These are phyloP conservation scores for Cryptococcus floricola DNA, from an alignment of 1,284 basidiomycete species.

Conservation along the genomic window DNA sequence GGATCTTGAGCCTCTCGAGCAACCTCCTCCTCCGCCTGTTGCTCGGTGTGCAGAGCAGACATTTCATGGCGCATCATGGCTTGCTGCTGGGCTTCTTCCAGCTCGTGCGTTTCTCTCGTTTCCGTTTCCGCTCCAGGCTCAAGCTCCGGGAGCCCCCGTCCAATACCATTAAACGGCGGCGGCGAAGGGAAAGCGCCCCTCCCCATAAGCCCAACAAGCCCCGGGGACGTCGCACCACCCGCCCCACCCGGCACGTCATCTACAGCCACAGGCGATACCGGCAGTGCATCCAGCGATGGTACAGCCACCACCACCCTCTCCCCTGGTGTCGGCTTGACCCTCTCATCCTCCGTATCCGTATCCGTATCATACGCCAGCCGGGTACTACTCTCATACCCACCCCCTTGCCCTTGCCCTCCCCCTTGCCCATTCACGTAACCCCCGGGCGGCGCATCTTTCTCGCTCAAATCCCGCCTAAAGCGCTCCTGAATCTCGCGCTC, in stretches of 20 bases:
- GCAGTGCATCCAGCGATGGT: too few relatives aligned
- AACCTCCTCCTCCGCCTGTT: conserved; percentile 2
- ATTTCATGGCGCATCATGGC: neutral
- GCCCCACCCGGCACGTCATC: neutral
- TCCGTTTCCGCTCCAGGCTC: neutral
- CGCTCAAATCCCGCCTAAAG: conserved; percentile 23
- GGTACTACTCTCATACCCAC: conserved; percentile 12
- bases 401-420: neutral
- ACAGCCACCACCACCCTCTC: neutral
- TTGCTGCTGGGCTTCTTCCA: neutral
- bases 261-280: neutral
- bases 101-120: neutral
- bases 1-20: conserved; percentile 2
- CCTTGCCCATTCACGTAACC: neutral
- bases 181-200: too few relatives aligned
- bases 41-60: neutral
- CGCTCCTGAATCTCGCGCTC: conserved; percentile 32
- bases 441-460: neutral
- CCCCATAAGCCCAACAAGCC: too few relatives aligned
- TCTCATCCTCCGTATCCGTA: conserved; percentile 5
- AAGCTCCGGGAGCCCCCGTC: neutral
- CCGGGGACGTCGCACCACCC: neutral
- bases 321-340: neutral
- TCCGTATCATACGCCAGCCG: conserved; percentile 15
- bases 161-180: too few relatives aligned